A percentile compares a stretch with the other conserved stretches of the same genome.
phyloP scores from a whole-genome alignment of 1,284 basidiomycete genomes.

The Polyporus tsugae region DNA sequence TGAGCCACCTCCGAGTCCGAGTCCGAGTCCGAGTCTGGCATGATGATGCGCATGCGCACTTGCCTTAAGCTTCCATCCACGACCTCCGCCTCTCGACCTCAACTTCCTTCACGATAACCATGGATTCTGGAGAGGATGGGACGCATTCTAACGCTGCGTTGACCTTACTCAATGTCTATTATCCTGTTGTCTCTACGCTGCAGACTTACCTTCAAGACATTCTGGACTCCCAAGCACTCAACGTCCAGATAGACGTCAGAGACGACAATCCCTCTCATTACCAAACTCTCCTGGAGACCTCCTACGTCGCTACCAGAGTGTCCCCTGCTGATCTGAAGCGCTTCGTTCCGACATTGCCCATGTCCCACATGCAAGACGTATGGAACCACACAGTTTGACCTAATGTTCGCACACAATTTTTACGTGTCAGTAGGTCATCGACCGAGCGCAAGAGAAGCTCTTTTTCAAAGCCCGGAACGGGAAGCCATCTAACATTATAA shows the following conservation, averaged over 20 bases:
- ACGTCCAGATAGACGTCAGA: constrained; percentile 29
- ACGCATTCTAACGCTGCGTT: constrained; percentile 1
- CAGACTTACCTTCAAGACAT: constrained; percentile 53
- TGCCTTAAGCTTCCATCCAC: not conserved
- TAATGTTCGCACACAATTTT: not conserved
- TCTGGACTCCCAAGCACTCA: constrained; percentile 36
- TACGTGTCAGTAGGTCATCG: constrained; percentile 56
- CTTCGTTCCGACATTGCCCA: constrained; percentile 46
- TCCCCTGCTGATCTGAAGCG: constrained; percentile 19
- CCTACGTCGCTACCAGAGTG: constrained; percentile 52
- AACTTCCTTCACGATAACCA: not conserved
- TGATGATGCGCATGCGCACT: too few species aligned
- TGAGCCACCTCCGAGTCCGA: too few species aligned
- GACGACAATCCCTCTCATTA: constrained; percentile 49
- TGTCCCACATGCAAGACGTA: constrained; percentile 66
- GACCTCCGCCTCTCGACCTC: not conserved
- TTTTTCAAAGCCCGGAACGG: constrained; percentile 48
- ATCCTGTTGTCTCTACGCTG: constrained; percentile 48
- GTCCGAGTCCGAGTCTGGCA: too few species aligned
- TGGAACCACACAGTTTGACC: constrained; percentile 25
- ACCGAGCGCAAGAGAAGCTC: constrained; percentile 62
- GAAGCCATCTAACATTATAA: constrained; percentile 64
- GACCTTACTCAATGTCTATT: constrained; percentile 47
- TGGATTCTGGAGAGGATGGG: not conserved
- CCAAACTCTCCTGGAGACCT: constrained; percentile 49